These are phyloP conservation scores for Postia placenta DNA, from an alignment of 768 basidiomycete genomes.

Conservation along the genomic window DNA sequence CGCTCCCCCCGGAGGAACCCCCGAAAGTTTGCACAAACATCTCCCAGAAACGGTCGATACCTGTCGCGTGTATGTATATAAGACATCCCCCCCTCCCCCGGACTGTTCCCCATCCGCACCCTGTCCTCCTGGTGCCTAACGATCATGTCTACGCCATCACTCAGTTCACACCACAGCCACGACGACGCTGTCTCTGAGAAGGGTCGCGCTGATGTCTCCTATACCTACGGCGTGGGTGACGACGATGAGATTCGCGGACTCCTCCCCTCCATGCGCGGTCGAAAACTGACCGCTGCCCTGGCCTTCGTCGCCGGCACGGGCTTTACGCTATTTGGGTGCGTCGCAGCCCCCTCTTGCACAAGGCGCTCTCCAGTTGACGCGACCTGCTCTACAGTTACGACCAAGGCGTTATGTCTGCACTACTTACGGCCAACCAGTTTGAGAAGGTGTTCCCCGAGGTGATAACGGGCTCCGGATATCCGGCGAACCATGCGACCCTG, in stretches of 20 bases:
- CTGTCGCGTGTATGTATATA: conserved; percentile 1
- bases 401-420: conserved; percentile 67
- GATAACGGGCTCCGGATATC: conserved; percentile 31
- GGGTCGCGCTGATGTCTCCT: conserved; percentile 1
- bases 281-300: conserved; percentile 38
- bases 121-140: neutral
- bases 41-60: too few species aligned
- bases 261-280: conserved; percentile 34
- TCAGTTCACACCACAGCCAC: conserved; percentile 3
- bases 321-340: conserved; percentile 57
- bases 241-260: conserved; percentile 29
- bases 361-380: neutral
- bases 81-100: neutral
- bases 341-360: neutral
- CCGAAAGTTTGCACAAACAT: neutral
- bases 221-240: conserved; percentile 18
- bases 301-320: conserved; percentile 55
- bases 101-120: neutral
- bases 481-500: conserved; percentile 43
- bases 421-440: conserved; percentile 54
- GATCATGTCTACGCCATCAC: conserved; percentile 11
- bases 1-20: neutral
- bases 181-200: conserved; percentile 5
- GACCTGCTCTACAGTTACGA: conserved; percentile 40
- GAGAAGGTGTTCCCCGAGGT: conserved; percentile 54